Evolutionary conservation across 2,329 filamentous ascomycete genomes (phyloP).

Genomic region (Microcyclospora tardicrescens): DNA sequence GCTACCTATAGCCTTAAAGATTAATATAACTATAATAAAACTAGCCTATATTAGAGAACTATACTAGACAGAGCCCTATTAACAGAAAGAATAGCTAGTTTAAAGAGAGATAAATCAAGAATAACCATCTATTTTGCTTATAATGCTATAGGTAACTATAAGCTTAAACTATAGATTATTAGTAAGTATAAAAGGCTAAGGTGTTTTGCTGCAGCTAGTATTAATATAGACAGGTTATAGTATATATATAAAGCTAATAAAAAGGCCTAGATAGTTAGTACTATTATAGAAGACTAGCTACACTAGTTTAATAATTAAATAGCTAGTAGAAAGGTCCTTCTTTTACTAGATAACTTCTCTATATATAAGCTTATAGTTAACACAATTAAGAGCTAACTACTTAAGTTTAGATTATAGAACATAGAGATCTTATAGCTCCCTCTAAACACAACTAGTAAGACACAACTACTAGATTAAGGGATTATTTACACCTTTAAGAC

Average conservation of each 20-base stretch:
- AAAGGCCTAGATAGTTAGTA: background rate
- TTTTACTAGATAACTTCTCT: background rate
- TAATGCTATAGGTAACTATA: background rate
- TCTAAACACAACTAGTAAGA: background rate
- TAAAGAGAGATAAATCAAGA: background rate
- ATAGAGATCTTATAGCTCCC: background rate
- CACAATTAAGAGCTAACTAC: background rate
- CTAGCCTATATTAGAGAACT: background rate
- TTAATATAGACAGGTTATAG: background rate
- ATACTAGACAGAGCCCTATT: background rate
- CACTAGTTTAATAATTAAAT: background rate
- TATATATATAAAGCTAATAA: background rate
- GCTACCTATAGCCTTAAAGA: background rate
- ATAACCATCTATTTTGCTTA: background rate
- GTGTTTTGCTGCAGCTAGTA: background rate
- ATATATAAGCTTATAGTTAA: background rate
- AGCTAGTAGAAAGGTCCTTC: background rate
- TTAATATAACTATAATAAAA: background rate
- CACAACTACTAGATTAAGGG: background rate
- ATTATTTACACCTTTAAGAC: background rate
- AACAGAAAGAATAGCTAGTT: background rate
- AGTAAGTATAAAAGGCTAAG: background rate
- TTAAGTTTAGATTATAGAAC: background rate
- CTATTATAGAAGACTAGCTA: background rate
- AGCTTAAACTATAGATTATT: background rate